phyloP scores from a whole-genome alignment of 2,329 filamentous ascomycete species.

The Aureobasidium sp. region DNA sequence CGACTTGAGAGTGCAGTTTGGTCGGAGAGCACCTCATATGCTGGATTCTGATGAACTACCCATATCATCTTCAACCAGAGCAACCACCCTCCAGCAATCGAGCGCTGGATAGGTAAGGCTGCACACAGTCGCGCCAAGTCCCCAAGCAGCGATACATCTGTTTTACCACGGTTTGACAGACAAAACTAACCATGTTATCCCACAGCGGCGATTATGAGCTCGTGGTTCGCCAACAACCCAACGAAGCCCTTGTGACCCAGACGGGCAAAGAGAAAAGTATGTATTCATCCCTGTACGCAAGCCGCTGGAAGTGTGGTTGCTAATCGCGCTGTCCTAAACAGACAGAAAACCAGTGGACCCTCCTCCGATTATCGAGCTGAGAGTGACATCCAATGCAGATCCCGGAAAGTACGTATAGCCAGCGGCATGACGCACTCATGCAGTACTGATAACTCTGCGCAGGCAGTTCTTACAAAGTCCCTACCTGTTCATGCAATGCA shows the following conservation, averaged over 20 bases:
- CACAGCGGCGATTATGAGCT: slow-evolving; percentile 51
- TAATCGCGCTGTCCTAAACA: slow-evolving; percentile 28
- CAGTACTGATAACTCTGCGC: slow-evolving; percentile 18
- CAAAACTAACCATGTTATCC: slow-evolving; percentile 15
- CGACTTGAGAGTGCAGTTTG: background rate
- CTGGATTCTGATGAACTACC: slow-evolving; percentile 17
- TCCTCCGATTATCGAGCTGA: slow-evolving; percentile 72
- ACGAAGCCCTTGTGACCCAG: slow-evolving; percentile 56
- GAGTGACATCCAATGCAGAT: slow-evolving; percentile 44
- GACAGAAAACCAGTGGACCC: slow-evolving; percentile 84
- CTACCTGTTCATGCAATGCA: slow-evolving; percentile 57
- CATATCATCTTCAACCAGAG: slow-evolving; percentile 17
- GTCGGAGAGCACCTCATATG: slow-evolving; percentile 7
- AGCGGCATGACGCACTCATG: background rate
- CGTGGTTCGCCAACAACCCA: slow-evolving; percentile 59
- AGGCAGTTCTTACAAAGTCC: slow-evolving; percentile 59
- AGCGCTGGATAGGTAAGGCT: slow-evolving; percentile 19
- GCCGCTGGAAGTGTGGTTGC: slow-evolving; percentile 1
- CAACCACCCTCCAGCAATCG: slow-evolving; percentile 18
- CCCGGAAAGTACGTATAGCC: slow-evolving; percentile 50
- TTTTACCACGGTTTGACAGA: slow-evolving; percentile 9
- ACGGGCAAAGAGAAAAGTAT: slow-evolving; percentile 69
- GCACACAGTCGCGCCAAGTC: slow-evolving; percentile 14
- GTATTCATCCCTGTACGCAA: slow-evolving; percentile 7
- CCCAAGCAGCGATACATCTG: slow-evolving; percentile 12